Evolutionary conservation across 2,329 filamentous ascomycete genomes (phyloP), one percentile per base, ranked within the genome.

Genomic region (Zymoseptoria passerinii): DNA sequence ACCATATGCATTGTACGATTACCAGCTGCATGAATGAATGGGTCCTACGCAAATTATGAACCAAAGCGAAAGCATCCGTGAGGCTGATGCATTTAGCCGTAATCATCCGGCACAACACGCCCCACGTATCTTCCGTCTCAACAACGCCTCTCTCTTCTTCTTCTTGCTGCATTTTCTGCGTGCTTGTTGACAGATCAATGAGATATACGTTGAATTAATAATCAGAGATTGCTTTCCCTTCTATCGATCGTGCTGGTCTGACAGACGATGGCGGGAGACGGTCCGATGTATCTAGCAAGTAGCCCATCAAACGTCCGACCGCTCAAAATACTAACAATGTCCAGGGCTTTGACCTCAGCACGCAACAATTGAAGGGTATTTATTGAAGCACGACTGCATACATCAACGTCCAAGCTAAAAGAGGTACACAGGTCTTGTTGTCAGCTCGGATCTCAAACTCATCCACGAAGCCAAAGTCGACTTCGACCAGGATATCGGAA

Each of bases 321-420:
- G 9, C n/a, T 16, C 13, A 5, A 29, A 5, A 20, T 35, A 29
- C 51, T 59, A 44, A 61, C 18, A 20, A 28, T 18, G 7, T 23
- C 7, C 20, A 66, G 70, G 94, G 94, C 61, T 92, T 97, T 73
- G 94, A 99, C 76, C 86, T 97, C 60, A 96, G 92, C 50, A 97
- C 94, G 58, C 94, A 97, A 75, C 92, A 97, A 73, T 82, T 97
- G 58, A 97, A 99, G 82, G 92, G 90, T 85, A 74, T 64, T 70
- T 48, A 8, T 67, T 91, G 88, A 85, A 65, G 86, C 97, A 64
- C 86, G 92, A 53, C 87, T 96, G 64, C 83, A 86, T 89, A 90
- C n/a, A 44, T 10, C 8, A 10, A 20, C 9, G 3, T 18, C 19
- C 8, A 16, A 16, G 51, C 56, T 62, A 52, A 61, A 28, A 23